Evolutionary conservation across 1,139 yeast genomes (phyloP).

Genomic region (Saccharomyces hybrid): DNA sequence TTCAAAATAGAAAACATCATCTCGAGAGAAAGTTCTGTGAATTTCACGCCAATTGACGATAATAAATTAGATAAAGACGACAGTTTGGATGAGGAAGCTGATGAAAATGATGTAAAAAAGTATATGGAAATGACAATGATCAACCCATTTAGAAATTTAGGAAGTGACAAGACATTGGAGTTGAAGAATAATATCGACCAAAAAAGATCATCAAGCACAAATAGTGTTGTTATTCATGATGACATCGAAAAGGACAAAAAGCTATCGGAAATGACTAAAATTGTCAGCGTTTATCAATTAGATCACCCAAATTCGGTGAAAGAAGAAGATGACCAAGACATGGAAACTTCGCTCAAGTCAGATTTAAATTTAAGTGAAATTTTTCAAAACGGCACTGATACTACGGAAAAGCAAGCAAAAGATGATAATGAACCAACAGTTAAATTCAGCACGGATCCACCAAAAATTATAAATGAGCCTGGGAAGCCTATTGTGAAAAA

Average conservation of each 20-base stretch:
- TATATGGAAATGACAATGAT: constrained; percentile 37
- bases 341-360: constrained; percentile 26
- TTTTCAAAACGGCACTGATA: constrained; percentile 8
- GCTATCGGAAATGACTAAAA: constrained; percentile 35
- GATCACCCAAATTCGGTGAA: constrained; percentile 3
- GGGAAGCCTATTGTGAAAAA: neutral
- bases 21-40: neutral
- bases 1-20: constrained; percentile 11
- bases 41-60: constrained; percentile 13
- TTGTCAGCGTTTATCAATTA: constrained; percentile 33
- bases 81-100: constrained; percentile 7
- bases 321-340: constrained; percentile 22
- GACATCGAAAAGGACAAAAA: constrained; percentile 11
- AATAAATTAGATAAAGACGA: constrained; percentile 16
- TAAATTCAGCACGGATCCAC: constrained; percentile 22
- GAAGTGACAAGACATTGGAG: constrained; percentile 6
- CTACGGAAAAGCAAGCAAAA: neutral
- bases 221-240: constrained; percentile 3
- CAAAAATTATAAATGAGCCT: constrained; percentile 13
- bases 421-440: constrained; percentile 17
- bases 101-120: constrained; percentile 18
- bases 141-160: constrained; percentile 29
- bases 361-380: constrained; percentile 22
- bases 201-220: neutral
- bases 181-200: neutral